phyloP scores from a whole-genome alignment of 2,329 filamentous ascomycete genomes.

The Claviceps africana region DNA sequence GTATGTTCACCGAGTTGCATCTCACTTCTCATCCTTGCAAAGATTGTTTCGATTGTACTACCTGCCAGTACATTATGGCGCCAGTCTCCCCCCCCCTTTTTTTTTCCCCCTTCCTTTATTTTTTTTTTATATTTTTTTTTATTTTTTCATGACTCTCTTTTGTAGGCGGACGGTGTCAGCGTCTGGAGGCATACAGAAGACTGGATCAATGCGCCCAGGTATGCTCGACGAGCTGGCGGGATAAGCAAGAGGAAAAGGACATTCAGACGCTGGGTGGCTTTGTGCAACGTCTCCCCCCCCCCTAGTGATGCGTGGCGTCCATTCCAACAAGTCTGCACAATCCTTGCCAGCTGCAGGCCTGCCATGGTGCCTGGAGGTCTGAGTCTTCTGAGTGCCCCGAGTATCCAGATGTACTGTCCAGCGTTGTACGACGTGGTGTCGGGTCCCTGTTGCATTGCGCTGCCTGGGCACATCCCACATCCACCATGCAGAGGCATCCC shows the following conservation, averaged over 20 bases:
- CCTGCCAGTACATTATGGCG: neutral
- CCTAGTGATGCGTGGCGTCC: constrained; percentile 12
- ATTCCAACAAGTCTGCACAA: constrained; percentile 11
- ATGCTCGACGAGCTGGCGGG: neutral
- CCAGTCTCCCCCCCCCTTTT: neutral
- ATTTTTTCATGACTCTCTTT: too few relatives aligned
- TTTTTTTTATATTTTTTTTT: too few relatives aligned
- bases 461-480: constrained; percentile 7
- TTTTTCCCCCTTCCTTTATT: neutral
- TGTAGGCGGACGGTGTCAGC: neutral
- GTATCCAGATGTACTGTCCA: constrained; percentile 12
- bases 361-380: constrained; percentile 9
- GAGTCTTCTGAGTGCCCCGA: constrained; percentile 7
- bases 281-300: constrained; percentile 9
- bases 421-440: constrained; percentile 10
- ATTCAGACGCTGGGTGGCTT: constrained; percentile 2
- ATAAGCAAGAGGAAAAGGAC: neutral
- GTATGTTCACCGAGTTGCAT: constrained; percentile 4
- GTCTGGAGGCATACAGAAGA: neutral
- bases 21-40: constrained; percentile 4
- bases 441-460: constrained; percentile 7
- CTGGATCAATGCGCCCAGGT: neutral
- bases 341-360: constrained; percentile 9
- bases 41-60: neutral
- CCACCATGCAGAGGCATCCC: constrained; percentile 10